Conservation (phyloP, 305 asterid genomes). For the Withania somnifera region DNA sequence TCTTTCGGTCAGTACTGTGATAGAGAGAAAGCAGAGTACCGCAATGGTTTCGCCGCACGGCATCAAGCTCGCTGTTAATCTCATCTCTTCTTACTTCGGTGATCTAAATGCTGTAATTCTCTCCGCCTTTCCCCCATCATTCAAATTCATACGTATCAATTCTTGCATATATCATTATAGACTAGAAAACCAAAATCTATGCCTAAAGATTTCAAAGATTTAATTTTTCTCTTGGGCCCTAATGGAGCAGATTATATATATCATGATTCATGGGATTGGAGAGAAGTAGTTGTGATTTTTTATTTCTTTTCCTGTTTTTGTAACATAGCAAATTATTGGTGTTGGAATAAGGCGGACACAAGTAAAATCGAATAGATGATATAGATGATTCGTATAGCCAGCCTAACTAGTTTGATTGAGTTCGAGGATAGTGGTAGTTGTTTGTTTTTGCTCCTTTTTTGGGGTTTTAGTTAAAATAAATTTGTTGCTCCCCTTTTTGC, state of each 20-base stretch:
- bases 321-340: background rate
- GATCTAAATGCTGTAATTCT: conserved; percentile 47
- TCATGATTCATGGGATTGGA: too few relatives aligned
- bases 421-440: background rate
- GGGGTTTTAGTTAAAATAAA: background rate
- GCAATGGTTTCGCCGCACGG: conserved; percentile 58
- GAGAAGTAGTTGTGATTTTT: background rate
- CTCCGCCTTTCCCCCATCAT: background rate
- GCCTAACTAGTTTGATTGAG: background rate
- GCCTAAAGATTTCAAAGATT: too few relatives aligned
- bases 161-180: too few relatives aligned
- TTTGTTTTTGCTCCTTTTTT: background rate
- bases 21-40: background rate
- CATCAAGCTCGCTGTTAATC: conserved; percentile 46
- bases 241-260: too few relatives aligned
- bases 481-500: background rate
- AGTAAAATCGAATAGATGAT: background rate
- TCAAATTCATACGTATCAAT: background rate
- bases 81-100: conserved; percentile 55
- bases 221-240: too few relatives aligned
- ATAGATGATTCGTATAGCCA: background rate
- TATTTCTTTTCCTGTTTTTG: background rate
- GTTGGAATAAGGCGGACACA: background rate
- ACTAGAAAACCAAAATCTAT: too few relatives aligned
- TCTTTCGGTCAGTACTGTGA: background rate